Evolutionary conservation across 1,284 basidiomycete genomes (phyloP).

Genomic region (Chalciporus sp.): DNA sequence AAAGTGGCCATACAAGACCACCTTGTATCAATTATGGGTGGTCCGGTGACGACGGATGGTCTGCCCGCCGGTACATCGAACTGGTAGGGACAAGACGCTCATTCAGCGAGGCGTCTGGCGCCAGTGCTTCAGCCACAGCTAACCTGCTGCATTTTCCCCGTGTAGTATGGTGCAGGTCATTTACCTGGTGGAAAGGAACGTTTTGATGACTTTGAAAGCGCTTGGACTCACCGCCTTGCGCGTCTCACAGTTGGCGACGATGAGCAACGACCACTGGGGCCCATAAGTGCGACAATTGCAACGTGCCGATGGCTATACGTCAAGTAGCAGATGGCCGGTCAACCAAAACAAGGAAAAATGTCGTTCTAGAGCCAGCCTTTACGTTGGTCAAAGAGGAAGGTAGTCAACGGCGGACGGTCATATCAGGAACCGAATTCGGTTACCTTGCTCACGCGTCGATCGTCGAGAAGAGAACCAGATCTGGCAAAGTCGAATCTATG

Average conservation of each 20-base stretch:
- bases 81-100: conserved; percentile 8
- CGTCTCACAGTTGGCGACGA: background rate
- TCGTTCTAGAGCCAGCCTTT: conserved; percentile 9
- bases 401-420: conserved; percentile 9
- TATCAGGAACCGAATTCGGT: conserved; percentile 28
- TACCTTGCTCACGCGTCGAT: conserved; percentile 25
- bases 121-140: background rate
- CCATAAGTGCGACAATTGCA: conserved; percentile 10
- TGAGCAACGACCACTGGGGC: background rate
- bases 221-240: conserved; percentile 5
- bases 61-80: background rate
- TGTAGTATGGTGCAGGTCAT: conserved; percentile 1
- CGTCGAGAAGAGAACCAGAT: conserved; percentile 24
- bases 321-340: conserved; percentile 16
- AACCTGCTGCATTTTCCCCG: conserved; percentile 12
- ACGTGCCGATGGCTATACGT: conserved; percentile 30
- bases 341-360: conserved; percentile 6
- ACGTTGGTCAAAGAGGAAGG: conserved; percentile 16
- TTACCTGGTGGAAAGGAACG: conserved; percentile 8
- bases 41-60: conserved; percentile 1
- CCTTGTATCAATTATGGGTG: conserved; percentile 19
- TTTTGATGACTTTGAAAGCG: conserved; percentile 5
- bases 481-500: conserved; percentile 26
- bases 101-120: conserved; percentile 10
- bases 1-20: conserved; percentile 25